A percentile compares a stretch with the other conserved stretches of the same genome.
Conservation (phyloP, 2,329 filamentous ascomycete genomes). For the Pestalotiopsis sp. region DNA sequence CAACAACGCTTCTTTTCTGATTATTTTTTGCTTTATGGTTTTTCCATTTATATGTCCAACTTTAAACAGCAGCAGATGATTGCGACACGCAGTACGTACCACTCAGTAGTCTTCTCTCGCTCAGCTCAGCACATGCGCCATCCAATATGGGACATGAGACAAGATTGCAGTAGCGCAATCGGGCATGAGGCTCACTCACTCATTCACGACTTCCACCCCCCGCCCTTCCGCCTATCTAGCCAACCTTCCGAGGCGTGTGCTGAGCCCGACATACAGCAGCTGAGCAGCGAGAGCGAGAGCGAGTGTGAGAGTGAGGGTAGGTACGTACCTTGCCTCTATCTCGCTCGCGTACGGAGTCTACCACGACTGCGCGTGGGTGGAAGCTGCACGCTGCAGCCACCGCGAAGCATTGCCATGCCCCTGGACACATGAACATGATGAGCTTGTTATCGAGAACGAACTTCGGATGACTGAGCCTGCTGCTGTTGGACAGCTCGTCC, state of each 20-base stretch:
- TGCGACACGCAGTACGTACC: not conserved
- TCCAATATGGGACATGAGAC: constrained; percentile 6
- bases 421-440: not conserved
- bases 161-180: constrained; percentile 3
- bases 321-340: not conserved
- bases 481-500: not conserved
- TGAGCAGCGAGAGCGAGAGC: not conserved
- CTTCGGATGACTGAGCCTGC: not conserved
- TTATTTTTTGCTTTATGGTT: not conserved
- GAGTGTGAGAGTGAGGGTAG: not conserved
- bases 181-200: constrained; percentile 4
- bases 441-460: not conserved
- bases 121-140: constrained; percentile 1
- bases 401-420: not conserved
- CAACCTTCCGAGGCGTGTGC: not conserved
- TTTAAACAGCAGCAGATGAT: not conserved
- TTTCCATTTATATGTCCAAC: not conserved
- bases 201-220: not conserved
- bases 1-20: not conserved
- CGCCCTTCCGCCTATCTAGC: not conserved
- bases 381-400: not conserved
- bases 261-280: not conserved
- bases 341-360: not conserved
- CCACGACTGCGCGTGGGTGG: not conserved
- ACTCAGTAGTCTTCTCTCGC: not conserved